A percentile compares a stretch with the other conserved stretches of the same genome.
These are phyloP conservation scores for Tetradesmus obliquus DNA, from an alignment of 139 green algal species.

Conservation along the genomic window DNA sequence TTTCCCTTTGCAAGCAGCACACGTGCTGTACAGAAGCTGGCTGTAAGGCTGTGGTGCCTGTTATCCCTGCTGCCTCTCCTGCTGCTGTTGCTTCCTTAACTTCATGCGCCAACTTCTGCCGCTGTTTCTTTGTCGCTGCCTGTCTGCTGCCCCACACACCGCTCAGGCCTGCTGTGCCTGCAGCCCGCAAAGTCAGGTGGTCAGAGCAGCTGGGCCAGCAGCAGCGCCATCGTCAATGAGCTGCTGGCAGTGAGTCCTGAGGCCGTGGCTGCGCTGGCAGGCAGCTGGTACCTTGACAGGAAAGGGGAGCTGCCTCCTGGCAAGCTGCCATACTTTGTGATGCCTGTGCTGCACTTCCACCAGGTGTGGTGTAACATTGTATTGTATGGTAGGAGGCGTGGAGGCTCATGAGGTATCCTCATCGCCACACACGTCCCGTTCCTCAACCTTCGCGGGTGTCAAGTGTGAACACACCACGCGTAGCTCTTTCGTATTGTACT, in stretches of 20 bases:
- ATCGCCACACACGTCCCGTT: neutral
- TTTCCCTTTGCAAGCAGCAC: no score
- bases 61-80: neutral
- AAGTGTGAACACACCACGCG: neutral
- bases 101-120: no score
- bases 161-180: conserved; percentile 68
- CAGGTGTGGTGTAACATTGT: conserved; percentile 45
- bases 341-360: conserved; percentile 63
- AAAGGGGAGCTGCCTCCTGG: conserved; percentile 66
- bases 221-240: conserved; percentile 67
- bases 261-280: conserved; percentile 56
- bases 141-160: no score
- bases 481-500: neutral
- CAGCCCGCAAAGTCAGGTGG: conserved; percentile 62
- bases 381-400: neutral
- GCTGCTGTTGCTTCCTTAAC: no score
- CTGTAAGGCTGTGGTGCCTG: no score
- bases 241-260: conserved; percentile 57
- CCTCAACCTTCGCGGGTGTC: neutral
- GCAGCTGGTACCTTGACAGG: conserved; percentile 67
- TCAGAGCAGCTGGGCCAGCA: conserved; percentile 63
- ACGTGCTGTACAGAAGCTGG: neutral
- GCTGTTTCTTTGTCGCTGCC: no score
- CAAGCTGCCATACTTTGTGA: conserved; percentile 53
- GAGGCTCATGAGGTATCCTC: neutral